Evolutionary conservation across 179 eudicot genomes (phyloP), one percentile per base, ranked within the genome.

Genomic region (Beta lomatogona): DNA sequence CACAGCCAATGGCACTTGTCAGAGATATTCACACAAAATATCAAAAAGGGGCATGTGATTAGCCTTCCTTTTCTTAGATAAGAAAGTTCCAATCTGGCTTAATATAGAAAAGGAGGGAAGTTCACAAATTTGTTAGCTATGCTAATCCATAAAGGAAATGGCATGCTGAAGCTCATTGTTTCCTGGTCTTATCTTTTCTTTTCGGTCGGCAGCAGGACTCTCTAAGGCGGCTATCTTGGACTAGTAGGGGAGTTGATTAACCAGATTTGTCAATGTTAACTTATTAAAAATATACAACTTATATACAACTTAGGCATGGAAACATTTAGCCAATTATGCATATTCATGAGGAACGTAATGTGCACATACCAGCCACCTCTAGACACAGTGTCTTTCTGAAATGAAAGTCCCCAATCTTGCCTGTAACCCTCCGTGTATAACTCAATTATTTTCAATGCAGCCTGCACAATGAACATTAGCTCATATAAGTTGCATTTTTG

Each of bases 361-460:
- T 70, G 68, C 68, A 89, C 90, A 58, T 91, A 95, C 99, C 99
- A 94, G 83, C 99, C 99, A 76, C 99, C 99, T 91, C 87, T 82
- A 82, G 92, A 89, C 82, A 93, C 89, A 61, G 99, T 96, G 86
- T 96, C 92, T 86, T 92, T 89, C 87, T 96, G 92, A 73, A 91
- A 91, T 46, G 99, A 96, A 81, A 96, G 93, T 68, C 74, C 91
- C 99, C 99, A 96, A 77, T 96, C 99, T 77, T 94, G 99, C 81
- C 98, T 88, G 83, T 96, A 94, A 67, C 99, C 99, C 83, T 96
- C 96, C 91, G 92, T 89, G 83, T 94, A 94, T 71, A 87, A 85
- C 87, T 96, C 91, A 82, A 96, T 91, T 61, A 96, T 94, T 89
- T 96, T 96, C 91, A 96, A 77, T 71, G 94, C 99, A 77, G 99